A percentile compares a stretch with the other conserved stretches of the same genome.
Conservation (phyloP, 2,329 filamentous ascomycete species). For the Aspergillus fumigatiaffinis region DNA sequence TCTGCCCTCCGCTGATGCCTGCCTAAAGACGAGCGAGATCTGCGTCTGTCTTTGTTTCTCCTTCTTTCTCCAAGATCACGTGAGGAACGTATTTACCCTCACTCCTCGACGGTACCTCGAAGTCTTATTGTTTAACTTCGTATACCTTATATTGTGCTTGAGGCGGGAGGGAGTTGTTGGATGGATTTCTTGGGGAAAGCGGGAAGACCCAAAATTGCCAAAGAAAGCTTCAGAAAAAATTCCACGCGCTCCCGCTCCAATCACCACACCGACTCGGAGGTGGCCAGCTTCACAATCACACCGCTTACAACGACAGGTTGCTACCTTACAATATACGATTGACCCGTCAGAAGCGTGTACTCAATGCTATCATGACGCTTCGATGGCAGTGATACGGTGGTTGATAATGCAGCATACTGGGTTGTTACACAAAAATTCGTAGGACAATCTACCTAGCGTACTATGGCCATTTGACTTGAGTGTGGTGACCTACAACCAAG, state of each 20-base stretch:
- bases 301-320: constrained; percentile 7
- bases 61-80: neutral
- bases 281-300: constrained; percentile 16
- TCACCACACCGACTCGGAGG: constrained; percentile 19
- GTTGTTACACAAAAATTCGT: neutral
- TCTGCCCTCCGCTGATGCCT: neutral
- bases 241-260: constrained; percentile 22
- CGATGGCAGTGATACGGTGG: neutral
- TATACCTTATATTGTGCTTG: neutral
- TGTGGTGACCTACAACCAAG: neutral
- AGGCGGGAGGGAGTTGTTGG: neutral
- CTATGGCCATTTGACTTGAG: neutral
- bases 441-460: neutral
- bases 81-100: neutral
- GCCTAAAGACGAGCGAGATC: neutral
- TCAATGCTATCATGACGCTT: neutral
- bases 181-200: constrained; percentile 4
- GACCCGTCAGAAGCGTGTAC: neutral
- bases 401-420: neutral
- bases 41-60: neutral
- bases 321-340: neutral
- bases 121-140: neutral
- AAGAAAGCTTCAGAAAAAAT: constrained; percentile 12
- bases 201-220: constrained; percentile 3
- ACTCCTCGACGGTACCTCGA: neutral